Percentiles rank a stretch among this genome's conserved stretches.
These are phyloP conservation scores for Panicum hallii DNA, from an alignment of 202 grass and related monocot genomes.

Conservation along the genomic window DNA sequence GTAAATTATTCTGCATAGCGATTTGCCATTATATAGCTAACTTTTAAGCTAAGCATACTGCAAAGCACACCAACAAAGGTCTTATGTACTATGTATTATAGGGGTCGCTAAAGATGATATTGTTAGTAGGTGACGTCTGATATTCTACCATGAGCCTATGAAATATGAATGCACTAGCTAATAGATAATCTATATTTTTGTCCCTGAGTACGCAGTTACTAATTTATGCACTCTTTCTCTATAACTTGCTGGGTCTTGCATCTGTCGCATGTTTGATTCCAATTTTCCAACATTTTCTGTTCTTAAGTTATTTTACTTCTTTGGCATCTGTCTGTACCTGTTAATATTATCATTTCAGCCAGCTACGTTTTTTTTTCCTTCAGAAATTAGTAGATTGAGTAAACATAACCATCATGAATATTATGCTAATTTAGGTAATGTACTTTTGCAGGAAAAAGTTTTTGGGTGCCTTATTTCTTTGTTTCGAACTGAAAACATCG, in stretches of 20 bases:
- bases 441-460: constrained; percentile 63
- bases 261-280: constrained; percentile 22
- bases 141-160: neutral
- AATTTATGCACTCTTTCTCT: neutral
- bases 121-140: constrained; percentile 6
- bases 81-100: neutral
- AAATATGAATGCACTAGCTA: constrained; percentile 18
- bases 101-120: constrained; percentile 15
- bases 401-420: constrained; percentile 21
- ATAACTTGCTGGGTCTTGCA: constrained; percentile 13
- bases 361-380: constrained; percentile 16
- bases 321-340: neutral
- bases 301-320: constrained; percentile 17
- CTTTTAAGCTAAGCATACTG: neutral
- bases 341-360: constrained; percentile 14
- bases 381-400: constrained; percentile 31
- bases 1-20: neutral
- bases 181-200: neutral
- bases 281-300: constrained; percentile 1
- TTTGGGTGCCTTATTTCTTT: constrained; percentile 62
- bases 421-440: constrained; percentile 17
- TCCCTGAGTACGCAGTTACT: neutral
- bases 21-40: constrained; percentile 16
- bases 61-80: neutral
- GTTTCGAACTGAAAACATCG: constrained; percentile 59